These are phyloP conservation scores for Dactylellina cionopaga DNA, from an alignment of 2,329 filamentous ascomycete species.

Conservation along the genomic window DNA sequence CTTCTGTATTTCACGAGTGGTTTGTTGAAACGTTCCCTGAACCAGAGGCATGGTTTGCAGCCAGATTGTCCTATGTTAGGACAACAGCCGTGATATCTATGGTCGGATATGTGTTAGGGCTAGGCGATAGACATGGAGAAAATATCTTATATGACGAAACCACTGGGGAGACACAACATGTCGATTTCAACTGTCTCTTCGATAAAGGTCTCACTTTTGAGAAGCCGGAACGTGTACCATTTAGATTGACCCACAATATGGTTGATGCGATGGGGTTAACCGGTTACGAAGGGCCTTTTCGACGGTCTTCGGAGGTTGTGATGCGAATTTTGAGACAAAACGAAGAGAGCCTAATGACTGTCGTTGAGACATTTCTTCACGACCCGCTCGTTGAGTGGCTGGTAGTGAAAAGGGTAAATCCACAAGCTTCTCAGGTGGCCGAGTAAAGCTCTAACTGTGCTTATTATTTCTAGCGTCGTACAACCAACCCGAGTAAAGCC, in stretches of 20 bases:
- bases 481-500: conserved; percentile 62
- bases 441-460: neutral
- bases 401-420: conserved; percentile 70
- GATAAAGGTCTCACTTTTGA: conserved; percentile 96
- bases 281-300: conserved; percentile 89
- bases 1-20: conserved; percentile 88
- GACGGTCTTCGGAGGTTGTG: conserved; percentile 88
- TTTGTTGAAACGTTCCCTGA: conserved; percentile 95
- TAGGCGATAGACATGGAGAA: conserved; percentile 95
- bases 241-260: conserved; percentile 98
- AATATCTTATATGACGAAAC: conserved; percentile 95
- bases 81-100: conserved; percentile 99
- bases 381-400: conserved; percentile 95
- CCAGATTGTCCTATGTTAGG: conserved; percentile 86
- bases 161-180: conserved; percentile 92
- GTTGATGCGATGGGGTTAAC: conserved; percentile 95
- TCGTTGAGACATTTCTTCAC: conserved; percentile 95
- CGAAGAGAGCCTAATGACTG: conserved; percentile 95
- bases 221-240: conserved; percentile 93
- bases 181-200: conserved; percentile 99
- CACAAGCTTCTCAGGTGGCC: conserved; percentile 5
- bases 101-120: conserved; percentile 89
- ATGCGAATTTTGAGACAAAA: conserved; percentile 85
- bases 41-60: conserved; percentile 89
- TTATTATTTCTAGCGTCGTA: conserved; percentile 64